Evolutionary conservation across 2,329 filamentous ascomycete species (phyloP).

Genomic region (Epichloe glyceriae): DNA sequence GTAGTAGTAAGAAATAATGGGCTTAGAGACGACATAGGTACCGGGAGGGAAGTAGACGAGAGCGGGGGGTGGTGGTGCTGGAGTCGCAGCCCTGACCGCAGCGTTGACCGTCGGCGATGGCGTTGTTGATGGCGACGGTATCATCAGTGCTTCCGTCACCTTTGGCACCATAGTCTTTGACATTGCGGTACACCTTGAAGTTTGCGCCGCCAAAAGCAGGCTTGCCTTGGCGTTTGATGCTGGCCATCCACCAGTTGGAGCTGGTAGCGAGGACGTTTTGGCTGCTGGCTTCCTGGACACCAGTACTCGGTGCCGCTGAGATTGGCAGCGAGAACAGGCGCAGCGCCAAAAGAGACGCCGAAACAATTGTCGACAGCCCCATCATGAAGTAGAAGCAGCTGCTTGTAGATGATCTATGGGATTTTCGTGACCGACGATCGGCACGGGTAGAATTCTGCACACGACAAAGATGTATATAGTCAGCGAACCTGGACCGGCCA

Average conservation of each 20-base stretch:
- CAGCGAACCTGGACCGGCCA: neutral
- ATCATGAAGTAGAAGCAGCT: slow-evolving; percentile 27
- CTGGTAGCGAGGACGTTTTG: slow-evolving; percentile 12
- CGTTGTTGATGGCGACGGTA: slow-evolving; percentile 75
- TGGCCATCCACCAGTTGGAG: slow-evolving; percentile 58
- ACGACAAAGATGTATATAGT: neutral
- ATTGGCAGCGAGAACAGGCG: slow-evolving; percentile 25
- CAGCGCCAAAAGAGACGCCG: slow-evolving; percentile 29
- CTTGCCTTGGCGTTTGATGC: slow-evolving; percentile 55
- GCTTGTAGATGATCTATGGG: neutral
- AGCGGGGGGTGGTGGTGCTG: slow-evolving; percentile 69
- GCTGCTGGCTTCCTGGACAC: slow-evolving; percentile 6
- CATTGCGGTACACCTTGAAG: slow-evolving; percentile 68
- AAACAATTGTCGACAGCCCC: slow-evolving; percentile 30
- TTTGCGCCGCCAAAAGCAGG: slow-evolving; percentile 41
- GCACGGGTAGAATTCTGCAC: neutral
- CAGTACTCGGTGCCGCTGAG: slow-evolving; percentile 18
- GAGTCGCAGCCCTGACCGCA: slow-evolving; percentile 77
- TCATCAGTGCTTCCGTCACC: slow-evolving; percentile 65
- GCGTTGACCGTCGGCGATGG: slow-evolving; percentile 63
- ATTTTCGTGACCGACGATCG: neutral
- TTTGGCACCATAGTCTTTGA: slow-evolving; percentile 60
- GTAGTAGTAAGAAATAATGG: slow-evolving; percentile 81
- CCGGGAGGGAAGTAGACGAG: slow-evolving; percentile 87
- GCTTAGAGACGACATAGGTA: slow-evolving; percentile 68